Percentiles rank a stretch among this genome's conserved stretches.
Evolutionary conservation across 2,329 filamentous ascomycete species (phyloP).

Genomic region (Ambrosiella xylebori): DNA sequence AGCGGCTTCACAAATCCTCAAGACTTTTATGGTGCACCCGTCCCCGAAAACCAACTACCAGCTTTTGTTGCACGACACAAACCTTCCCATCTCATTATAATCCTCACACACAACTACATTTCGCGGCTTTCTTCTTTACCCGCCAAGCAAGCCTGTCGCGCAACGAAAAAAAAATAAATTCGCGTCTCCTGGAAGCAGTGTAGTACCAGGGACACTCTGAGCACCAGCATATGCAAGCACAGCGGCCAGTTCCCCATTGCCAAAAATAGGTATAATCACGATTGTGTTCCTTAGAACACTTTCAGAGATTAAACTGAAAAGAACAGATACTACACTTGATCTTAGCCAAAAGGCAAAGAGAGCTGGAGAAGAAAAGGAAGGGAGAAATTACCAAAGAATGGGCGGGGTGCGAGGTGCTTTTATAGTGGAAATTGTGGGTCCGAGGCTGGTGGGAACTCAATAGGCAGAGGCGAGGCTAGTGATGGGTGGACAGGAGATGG

Average conservation of each 20-base stretch:
- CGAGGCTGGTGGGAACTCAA: not conserved
- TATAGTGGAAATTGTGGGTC: slow-evolving; percentile 26
- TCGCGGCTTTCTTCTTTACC: slow-evolving; percentile 16
- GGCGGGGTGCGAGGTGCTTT: slow-evolving; percentile 22
- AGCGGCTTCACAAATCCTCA: too few relatives aligned
- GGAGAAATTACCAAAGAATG: slow-evolving; percentile 77
- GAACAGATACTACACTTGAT: slow-evolving; percentile 96
- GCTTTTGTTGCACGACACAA: too few relatives aligned
- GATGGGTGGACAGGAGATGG: not conserved
- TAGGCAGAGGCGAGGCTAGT: not conserved
- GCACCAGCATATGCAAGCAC: slow-evolving; percentile 13
- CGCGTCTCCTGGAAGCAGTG: slow-evolving; percentile 29
- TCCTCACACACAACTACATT: too few relatives aligned
- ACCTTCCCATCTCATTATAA: too few relatives aligned
- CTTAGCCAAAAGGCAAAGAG: slow-evolving; percentile 46
- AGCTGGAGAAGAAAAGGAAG: slow-evolving; percentile 22
- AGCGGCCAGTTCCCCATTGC: slow-evolving; percentile 13
- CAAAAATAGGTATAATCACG: slow-evolving; percentile 68
- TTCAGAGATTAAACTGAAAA: slow-evolving; percentile 97
- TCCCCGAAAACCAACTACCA: too few relatives aligned
- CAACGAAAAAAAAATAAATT: slow-evolving; percentile 24
- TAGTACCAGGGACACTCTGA: slow-evolving; percentile 24
- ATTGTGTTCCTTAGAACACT: slow-evolving; percentile 55
- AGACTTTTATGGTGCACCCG: too few relatives aligned
- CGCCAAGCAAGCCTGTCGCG: slow-evolving; percentile 21